These are phyloP conservation scores for Rhizopus arrhizus DNA, from an alignment of 371 early-diverging fungal genomes.

Conservation along the genomic window DNA sequence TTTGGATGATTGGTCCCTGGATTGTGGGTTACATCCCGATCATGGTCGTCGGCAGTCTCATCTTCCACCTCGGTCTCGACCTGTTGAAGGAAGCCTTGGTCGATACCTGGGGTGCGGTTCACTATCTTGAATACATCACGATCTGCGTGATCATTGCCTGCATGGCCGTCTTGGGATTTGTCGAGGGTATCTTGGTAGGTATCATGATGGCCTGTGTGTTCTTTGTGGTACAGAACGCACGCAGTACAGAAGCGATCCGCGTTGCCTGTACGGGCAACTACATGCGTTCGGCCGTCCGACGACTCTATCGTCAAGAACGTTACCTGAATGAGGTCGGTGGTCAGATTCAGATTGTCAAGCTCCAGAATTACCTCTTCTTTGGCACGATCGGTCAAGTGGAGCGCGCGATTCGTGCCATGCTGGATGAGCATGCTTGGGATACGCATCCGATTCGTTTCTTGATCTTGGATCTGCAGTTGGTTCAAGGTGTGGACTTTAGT, in stretches of 20 bases:
- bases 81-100: constrained; percentile 85
- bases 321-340: constrained; percentile 82
- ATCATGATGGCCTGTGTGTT: constrained; percentile 91
- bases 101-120: constrained; percentile 86
- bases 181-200: constrained; percentile 92
- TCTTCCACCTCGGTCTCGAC: constrained; percentile 94
- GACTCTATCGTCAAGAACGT: constrained; percentile 84
- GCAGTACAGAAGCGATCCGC: constrained; percentile 74
- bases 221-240: constrained; percentile 87
- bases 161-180: constrained; percentile 90
- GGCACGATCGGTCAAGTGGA: constrained; percentile 92
- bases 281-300: constrained; percentile 86
- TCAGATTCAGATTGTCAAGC: constrained; percentile 84
- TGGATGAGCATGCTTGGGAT: constrained; percentile 69
- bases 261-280: constrained; percentile 76
- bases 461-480: constrained; percentile 85
- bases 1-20: constrained; percentile 85
- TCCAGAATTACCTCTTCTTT: constrained; percentile 95
- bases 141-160: constrained; percentile 81
- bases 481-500: constrained; percentile 92
- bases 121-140: constrained; percentile 85
- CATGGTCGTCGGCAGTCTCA: constrained; percentile 89
- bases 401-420: constrained; percentile 66
- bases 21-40: constrained; percentile 92
- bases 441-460: constrained; percentile 78